A percentile compares a stretch with the other conserved stretches of the same genome.
Evolutionary conservation across 2,329 filamentous ascomycete species (phyloP).

Genomic region (Hypoxylon sp.): DNA sequence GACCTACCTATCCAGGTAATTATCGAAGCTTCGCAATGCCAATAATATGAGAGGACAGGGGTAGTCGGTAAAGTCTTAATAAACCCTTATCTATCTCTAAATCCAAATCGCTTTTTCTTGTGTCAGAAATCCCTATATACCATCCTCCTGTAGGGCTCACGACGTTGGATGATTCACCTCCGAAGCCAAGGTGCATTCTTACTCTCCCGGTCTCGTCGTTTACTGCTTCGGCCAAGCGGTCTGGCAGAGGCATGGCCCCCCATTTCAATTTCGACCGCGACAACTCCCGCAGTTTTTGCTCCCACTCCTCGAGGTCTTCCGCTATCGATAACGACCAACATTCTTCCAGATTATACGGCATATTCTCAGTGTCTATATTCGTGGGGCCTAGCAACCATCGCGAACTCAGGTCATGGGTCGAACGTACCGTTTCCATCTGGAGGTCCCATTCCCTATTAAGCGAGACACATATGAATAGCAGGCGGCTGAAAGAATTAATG

Average conservation of each 20-base stretch:
- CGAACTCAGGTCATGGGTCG: neutral
- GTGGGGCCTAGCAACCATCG: neutral
- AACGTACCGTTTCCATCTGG: slow-evolving; percentile 6
- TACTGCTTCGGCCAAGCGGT: slow-evolving; percentile 4
- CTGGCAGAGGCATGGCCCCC: slow-evolving; percentile 16
- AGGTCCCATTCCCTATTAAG: neutral
- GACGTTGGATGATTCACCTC: slow-evolving; percentile 2
- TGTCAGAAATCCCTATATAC: slow-evolving; percentile 20
- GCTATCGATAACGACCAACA: neutral
- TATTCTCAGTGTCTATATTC: neutral
- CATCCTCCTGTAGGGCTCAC: slow-evolving; percentile 4
- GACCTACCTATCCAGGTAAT: neutral
- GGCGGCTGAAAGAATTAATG: slow-evolving; percentile 17
- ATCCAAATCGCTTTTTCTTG: too few relatives aligned
- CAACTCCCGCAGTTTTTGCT: slow-evolving; percentile 9
- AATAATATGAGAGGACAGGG: neutral
- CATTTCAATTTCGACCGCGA: slow-evolving; percentile 21
- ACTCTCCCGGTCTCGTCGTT: slow-evolving; percentile 1
- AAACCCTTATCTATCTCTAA: neutral
- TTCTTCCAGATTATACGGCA: neutral
- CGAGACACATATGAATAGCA: slow-evolving; percentile 11
- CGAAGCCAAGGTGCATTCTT: slow-evolving; percentile 24
- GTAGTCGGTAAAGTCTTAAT: neutral
- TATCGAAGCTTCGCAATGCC: neutral
- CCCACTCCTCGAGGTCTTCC: slow-evolving; percentile 12